Evolutionary conservation across 2,329 filamentous ascomycete genomes (phyloP).

Genomic region (Monilinia vaccinii-corymbosi): DNA sequence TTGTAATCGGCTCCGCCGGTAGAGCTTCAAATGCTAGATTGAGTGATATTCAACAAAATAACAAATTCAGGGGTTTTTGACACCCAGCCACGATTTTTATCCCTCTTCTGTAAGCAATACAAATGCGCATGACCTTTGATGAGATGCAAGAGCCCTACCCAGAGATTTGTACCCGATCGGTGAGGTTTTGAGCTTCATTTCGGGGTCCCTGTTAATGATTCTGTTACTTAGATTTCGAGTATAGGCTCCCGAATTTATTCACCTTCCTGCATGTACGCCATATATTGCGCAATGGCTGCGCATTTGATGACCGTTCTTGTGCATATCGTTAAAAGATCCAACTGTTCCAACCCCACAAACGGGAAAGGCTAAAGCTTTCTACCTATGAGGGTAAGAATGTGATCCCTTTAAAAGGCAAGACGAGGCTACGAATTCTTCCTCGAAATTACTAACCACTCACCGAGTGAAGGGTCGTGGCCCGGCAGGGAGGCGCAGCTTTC

Average conservation of each 20-base stretch:
- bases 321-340: not conserved
- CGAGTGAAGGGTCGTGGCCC: not conserved
- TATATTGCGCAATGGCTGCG: not conserved
- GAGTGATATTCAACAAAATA: not conserved
- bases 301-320: not conserved
- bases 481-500: not conserved
- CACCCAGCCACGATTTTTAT: not conserved
- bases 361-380: not conserved
- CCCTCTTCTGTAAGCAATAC: not conserved
- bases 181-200: not conserved
- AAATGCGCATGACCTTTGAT: not conserved
- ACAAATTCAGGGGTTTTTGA: no score
- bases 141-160: not conserved
- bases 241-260: not conserved
- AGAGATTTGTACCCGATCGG: not conserved
- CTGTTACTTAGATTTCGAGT: not conserved
- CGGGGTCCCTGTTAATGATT: not conserved
- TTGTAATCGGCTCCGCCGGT: not conserved
- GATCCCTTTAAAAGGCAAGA: not conserved
- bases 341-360: not conserved
- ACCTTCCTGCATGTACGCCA: not conserved
- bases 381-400: not conserved
- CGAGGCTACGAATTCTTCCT: not conserved
- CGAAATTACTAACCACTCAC: not conserved
- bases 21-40: not conserved